These are phyloP conservation scores for Stentor coeruleus DNA, from an alignment of 73 alveolate species.

Conservation along the genomic window DNA sequence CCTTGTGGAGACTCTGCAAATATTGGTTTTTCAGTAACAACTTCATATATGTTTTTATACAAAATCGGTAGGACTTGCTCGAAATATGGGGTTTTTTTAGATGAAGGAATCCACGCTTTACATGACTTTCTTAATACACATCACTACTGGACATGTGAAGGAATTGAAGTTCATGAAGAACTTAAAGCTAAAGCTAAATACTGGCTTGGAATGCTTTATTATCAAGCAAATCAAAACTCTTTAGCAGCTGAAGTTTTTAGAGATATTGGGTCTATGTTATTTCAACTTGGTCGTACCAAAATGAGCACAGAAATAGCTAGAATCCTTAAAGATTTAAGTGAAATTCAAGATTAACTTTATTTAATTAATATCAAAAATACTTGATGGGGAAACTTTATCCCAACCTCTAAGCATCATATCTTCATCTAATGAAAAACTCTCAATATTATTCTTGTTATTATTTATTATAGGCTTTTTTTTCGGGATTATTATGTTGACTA, in stretches of 20 bases:
- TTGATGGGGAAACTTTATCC: too few species aligned
- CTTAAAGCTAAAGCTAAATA: not conserved
- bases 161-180: conserved; percentile 1
- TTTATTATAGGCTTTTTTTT: too few species aligned
- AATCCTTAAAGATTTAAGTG: too few species aligned
- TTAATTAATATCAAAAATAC: too few species aligned
- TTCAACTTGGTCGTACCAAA: not conserved
- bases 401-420: too few species aligned
- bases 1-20: too few species aligned
- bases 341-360: too few species aligned
- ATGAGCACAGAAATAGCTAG: not conserved
- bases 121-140: not conserved
- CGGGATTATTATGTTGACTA: too few species aligned
- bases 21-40: conserved; percentile 13
- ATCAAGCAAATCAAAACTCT: not conserved
- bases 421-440: too few species aligned
- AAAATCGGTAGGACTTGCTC: not conserved
- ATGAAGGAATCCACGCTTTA: not conserved
- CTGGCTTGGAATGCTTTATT: not conserved
- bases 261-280: not conserved
- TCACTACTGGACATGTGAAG: not conserved
- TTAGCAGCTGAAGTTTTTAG: not conserved
- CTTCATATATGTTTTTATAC: not conserved
- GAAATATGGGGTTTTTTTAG: not conserved
- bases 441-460: too few species aligned